A percentile compares a stretch with the other conserved stretches of the same genome.
Conservation (phyloP, 768 basidiomycete genomes). For the Dacryopinax primogenitus region DNA sequence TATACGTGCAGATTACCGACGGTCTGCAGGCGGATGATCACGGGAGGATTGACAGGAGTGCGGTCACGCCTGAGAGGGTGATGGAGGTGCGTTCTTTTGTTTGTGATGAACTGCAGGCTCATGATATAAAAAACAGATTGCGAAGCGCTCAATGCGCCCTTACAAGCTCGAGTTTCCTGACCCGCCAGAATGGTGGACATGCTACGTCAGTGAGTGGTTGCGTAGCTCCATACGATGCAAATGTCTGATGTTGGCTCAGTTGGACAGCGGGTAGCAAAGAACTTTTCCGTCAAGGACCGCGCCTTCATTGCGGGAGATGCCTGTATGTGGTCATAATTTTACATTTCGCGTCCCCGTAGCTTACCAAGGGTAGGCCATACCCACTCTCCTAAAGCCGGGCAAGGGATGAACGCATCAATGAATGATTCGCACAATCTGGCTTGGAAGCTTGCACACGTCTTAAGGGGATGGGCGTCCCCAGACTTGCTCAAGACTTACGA, state of each 20-base stretch:
- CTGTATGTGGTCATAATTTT: constrained; percentile 46
- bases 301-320: constrained; percentile 70
- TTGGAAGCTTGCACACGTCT: constrained; percentile 50
- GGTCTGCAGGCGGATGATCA: constrained; percentile 34
- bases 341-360: constrained; percentile 15
- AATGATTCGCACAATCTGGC: constrained; percentile 62
- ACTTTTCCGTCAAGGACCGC: constrained; percentile 46
- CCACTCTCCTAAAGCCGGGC: constrained; percentile 32
- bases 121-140: constrained; percentile 31
- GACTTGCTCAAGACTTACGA: constrained; percentile 49
- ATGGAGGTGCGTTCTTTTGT: constrained; percentile 33
- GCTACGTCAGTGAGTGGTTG: constrained; percentile 45
- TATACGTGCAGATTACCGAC: constrained; percentile 57
- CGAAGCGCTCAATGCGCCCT: constrained; percentile 43
- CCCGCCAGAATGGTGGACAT: constrained; percentile 58
- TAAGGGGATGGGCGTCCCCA: constrained; percentile 41
- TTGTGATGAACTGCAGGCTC: not conserved
- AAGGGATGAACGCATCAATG: constrained; percentile 70
- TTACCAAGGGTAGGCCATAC: constrained; percentile 17
- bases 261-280: constrained; percentile 59
- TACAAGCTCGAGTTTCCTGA: constrained; percentile 39
- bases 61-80: constrained; percentile 39
- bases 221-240: not conserved
- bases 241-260: constrained; percentile 30
- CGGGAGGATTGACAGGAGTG: constrained; percentile 43